These are phyloP conservation scores for Malbranchea cinnamomea DNA, from an alignment of 2,329 filamentous ascomycete genomes.

Conservation along the genomic window DNA sequence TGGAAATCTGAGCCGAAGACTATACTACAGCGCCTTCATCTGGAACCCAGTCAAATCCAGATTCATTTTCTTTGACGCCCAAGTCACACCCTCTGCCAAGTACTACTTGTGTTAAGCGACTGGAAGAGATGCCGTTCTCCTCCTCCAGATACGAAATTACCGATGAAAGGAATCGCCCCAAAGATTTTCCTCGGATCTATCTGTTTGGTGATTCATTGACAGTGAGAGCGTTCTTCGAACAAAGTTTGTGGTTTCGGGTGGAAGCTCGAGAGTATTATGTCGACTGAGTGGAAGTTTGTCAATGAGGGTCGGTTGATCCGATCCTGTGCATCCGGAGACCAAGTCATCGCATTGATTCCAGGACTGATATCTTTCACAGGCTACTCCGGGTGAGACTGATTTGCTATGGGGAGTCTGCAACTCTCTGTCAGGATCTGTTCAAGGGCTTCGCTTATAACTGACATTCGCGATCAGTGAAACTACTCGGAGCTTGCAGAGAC, in stretches of 20 bases:
- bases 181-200: constrained; percentile 12
- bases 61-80: too few species aligned
- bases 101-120: too few species aligned
- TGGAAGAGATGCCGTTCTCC: not conserved
- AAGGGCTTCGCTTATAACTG: not conserved
- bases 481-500: constrained; percentile 7
- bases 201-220: constrained; percentile 14
- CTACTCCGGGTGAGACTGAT: constrained; percentile 8
- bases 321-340: not conserved
- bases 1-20: too few species aligned
- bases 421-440: not conserved
- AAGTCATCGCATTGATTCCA: not conserved
- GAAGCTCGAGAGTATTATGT: constrained; percentile 11
- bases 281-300: constrained; percentile 11
- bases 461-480: constrained; percentile 8
- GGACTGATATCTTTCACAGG: constrained; percentile 4
- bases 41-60: too few species aligned
- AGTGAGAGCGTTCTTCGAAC: constrained; percentile 9
- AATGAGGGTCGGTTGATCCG: constrained; percentile 9
- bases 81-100: too few species aligned
- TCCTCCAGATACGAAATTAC: not conserved
- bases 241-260: constrained; percentile 11
- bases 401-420: not conserved
- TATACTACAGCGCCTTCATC: too few species aligned
- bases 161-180: constrained; percentile 1